Evolutionary conservation across 495 filamentous ascomycete genomes (phyloP).

Genomic region (Aspergillus incahuasiensis): DNA sequence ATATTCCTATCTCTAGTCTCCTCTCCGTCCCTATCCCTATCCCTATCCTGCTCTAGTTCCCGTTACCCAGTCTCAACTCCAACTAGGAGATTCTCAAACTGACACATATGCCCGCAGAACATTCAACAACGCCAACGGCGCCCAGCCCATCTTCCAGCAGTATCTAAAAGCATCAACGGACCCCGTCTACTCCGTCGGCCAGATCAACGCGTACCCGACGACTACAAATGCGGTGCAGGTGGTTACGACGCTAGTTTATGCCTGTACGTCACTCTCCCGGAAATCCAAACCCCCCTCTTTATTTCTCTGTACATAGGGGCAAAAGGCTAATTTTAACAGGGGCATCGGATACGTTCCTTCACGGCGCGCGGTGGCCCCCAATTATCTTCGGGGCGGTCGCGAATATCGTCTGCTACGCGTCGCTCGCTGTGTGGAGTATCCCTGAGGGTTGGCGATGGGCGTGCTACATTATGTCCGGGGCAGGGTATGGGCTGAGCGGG

Average conservation of each 20-base stretch:
- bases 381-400: conserved; percentile 43
- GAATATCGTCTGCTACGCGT: conserved; percentile 24
- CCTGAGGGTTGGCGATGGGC: conserved; percentile 42
- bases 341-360: conserved; percentile 48
- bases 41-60: too few species aligned
- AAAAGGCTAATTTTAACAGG: too few species aligned
- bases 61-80: too few species aligned
- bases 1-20: too few species aligned
- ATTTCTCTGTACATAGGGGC: too few species aligned
- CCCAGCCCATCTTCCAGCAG: conserved; percentile 38
- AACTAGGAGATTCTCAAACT: too few species aligned
- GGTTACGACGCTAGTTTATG: conserved; percentile 43
- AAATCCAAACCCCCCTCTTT: too few species aligned
- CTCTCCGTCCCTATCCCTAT: not conserved
- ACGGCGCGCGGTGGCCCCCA: conserved; percentile 53
- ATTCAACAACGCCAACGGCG: conserved; percentile 36
- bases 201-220: conserved; percentile 46
- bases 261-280: conserved; percentile 27
- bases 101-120: conserved; percentile 10
- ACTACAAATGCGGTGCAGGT: conserved; percentile 44
- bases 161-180: conserved; percentile 36
- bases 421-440: conserved; percentile 43
- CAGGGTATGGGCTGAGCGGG: conserved; percentile 37
- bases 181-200: conserved; percentile 34
- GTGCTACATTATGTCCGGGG: conserved; percentile 37